Evolutionary conservation across 2,329 filamentous ascomycete species (phyloP).

Genomic region (Cryphonectria radicalis): DNA sequence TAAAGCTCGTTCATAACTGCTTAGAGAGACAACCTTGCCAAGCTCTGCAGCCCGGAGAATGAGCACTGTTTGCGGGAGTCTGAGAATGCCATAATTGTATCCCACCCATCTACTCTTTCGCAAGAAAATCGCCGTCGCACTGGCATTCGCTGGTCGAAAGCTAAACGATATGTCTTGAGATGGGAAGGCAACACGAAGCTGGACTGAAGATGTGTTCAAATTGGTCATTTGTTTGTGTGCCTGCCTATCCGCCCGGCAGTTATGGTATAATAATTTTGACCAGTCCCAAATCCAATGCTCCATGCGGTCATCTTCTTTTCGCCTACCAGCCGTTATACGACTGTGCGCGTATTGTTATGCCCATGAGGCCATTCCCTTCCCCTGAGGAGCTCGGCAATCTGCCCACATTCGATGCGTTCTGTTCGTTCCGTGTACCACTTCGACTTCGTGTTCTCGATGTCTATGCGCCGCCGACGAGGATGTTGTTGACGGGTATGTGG

Average conservation of each 20-base stretch:
- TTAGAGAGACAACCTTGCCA: neutral
- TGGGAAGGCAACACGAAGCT: neutral
- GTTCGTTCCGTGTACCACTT: neutral
- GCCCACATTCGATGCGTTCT: neutral
- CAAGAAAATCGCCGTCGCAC: neutral
- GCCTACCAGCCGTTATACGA: neutral
- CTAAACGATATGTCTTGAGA: neutral
- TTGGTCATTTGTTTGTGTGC: conserved; percentile 18
- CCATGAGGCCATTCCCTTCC: neutral
- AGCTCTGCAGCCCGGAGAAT: neutral
- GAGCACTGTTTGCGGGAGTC: neutral
- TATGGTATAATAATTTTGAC: conserved; percentile 21
- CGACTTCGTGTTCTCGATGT: conserved; percentile 11
- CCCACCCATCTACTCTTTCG: neutral
- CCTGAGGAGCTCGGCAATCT: neutral
- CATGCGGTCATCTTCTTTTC: conserved; percentile 1
- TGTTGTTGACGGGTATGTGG: conserved; percentile 73
- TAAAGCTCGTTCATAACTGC: neutral
- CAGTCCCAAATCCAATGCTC: conserved; percentile 4
- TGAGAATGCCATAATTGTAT: neutral
- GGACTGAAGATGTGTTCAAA: conserved; percentile 9
- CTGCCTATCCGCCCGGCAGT: conserved; percentile 23
- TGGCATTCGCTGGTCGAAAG: neutral
- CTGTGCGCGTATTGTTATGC: neutral
- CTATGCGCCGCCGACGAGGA: conserved; percentile 70